Conservation (phyloP, 192 early-diverging fungal species). For the Coemansia sp. region DNA sequence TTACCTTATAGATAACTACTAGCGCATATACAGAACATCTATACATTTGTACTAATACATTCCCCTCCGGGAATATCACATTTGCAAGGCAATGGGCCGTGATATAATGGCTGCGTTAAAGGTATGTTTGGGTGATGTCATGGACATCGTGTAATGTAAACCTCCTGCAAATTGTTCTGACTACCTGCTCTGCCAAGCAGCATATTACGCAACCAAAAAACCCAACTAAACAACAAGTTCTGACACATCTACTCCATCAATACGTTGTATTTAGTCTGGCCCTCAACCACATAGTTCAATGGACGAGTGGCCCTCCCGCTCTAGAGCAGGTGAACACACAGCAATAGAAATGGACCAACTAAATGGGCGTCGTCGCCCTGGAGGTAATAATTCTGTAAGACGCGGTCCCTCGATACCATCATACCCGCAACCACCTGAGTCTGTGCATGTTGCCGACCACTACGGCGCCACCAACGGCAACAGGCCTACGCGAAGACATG, state of each 20-base stretch:
- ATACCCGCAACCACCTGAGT: background rate
- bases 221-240: background rate
- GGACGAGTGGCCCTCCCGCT: background rate
- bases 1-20: background rate
- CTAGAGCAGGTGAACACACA: background rate
- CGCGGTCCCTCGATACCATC: background rate
- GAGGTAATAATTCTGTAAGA: background rate
- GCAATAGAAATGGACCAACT: slow-evolving; percentile 5
- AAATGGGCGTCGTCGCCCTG: background rate
- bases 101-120: slow-evolving; percentile 25
- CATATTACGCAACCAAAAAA: background rate
- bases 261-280: slow-evolving; percentile 1
- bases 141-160: background rate
- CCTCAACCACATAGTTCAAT: background rate
- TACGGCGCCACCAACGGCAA: background rate
- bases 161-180: background rate
- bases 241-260: background rate
- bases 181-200: background rate
- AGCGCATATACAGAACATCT: background rate
- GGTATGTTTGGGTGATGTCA: slow-evolving; percentile 7
- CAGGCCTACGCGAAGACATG: background rate
- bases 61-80: background rate
- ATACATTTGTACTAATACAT: background rate
- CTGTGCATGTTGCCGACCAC: background rate
- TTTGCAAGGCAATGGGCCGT: slow-evolving; percentile 15